These are phyloP conservation scores for Aureobasidium sp. DNA, from an alignment of 2,329 filamentous ascomycete genomes.

Conservation along the genomic window DNA sequence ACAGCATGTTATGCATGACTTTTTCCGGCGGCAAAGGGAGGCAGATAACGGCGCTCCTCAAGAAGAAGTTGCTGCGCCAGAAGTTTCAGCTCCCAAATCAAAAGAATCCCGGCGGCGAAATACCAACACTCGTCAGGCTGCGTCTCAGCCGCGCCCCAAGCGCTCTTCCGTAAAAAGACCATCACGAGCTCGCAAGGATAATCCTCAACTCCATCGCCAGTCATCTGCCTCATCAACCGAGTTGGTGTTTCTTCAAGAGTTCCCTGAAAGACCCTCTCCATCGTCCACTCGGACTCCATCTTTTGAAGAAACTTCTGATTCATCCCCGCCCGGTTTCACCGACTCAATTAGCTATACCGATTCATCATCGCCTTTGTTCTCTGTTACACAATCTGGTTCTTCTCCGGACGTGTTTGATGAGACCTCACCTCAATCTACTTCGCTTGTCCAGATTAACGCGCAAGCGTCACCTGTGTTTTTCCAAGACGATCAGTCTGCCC, in stretches of 20 bases:
- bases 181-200: constrained; percentile 3
- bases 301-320: neutral
- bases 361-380: constrained; percentile 3
- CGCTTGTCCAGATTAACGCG: neutral
- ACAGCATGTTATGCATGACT: constrained; percentile 12
- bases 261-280: neutral
- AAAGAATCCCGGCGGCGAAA: neutral
- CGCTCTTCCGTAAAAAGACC: neutral
- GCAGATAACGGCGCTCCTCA: constrained; percentile 5
- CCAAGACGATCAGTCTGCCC: neutral
- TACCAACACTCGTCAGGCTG: constrained; percentile 10
- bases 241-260: constrained; percentile 6
- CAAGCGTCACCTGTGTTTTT: neutral
- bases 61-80: constrained; percentile 1
- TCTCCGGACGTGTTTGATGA: neutral
- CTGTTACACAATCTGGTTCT: neutral
- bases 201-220: constrained; percentile 2
- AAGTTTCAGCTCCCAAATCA: constrained; percentile 2
- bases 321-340: neutral
- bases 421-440: neutral
- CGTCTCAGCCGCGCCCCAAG: constrained; percentile 9
- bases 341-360: neutral
- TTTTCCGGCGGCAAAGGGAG: constrained; percentile 9
- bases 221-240: constrained; percentile 4
- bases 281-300: neutral